phyloP scores from a whole-genome alignment of 2,329 filamentous ascomycete species.

The Apiospora pterosperma region DNA sequence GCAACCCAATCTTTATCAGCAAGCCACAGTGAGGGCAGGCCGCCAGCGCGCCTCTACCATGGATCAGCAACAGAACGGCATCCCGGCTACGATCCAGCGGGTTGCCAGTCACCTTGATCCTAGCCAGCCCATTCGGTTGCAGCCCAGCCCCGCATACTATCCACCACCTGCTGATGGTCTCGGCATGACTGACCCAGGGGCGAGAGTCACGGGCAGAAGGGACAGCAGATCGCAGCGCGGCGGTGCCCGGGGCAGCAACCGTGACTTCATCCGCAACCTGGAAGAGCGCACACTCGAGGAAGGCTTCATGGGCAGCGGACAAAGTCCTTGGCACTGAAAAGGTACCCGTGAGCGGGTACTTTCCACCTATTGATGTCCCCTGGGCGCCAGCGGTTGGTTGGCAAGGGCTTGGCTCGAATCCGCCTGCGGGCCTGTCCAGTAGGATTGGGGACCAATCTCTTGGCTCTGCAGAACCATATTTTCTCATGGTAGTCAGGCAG shows the following conservation, averaged over 20 bases:
- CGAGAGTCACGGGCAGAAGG: conserved; percentile 62
- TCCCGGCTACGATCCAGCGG: conserved; percentile 87
- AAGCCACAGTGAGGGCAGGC: conserved; percentile 72
- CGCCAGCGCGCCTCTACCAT: conserved; percentile 92
- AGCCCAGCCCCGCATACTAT: conserved; percentile 96
- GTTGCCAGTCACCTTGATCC: conserved; percentile 96
- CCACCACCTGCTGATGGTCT: conserved; percentile 84
- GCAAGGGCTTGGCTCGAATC: background rate
- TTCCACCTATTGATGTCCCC: background rate
- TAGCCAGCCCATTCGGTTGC: conserved; percentile 86
- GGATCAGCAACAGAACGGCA: conserved; percentile 90
- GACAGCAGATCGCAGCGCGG: conserved; percentile 68
- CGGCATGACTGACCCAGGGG: conserved; percentile 57
- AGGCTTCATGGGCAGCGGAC: conserved; percentile 71
- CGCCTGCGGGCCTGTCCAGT: background rate
- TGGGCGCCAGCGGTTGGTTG: background rate
- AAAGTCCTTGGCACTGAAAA: conserved; percentile 64
- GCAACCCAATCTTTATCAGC: conserved; percentile 63
- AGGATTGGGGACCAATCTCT: background rate
- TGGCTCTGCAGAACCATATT: background rate
- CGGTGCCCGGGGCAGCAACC: conserved; percentile 53
- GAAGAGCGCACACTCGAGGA: conserved; percentile 95
- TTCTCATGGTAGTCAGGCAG: background rate
- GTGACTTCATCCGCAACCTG: conserved; percentile 91
- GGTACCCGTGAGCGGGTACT: background rate